Conservation (phyloP, 2,329 filamentous ascomycete species). For the Scedosporium boydii region DNA sequence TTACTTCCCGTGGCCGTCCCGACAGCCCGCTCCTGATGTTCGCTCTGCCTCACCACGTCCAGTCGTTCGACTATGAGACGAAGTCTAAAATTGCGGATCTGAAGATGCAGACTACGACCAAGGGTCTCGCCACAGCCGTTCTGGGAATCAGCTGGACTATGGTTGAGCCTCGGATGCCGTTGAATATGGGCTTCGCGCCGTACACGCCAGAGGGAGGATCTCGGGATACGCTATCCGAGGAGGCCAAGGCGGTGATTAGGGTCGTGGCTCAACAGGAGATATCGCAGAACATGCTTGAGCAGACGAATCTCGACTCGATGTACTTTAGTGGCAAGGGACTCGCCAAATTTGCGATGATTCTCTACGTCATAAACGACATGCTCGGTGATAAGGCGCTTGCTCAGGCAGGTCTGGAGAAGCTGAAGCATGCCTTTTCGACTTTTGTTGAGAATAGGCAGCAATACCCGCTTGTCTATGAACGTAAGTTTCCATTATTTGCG, state of each 20-base stretch:
- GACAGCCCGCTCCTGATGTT: constrained; percentile 66
- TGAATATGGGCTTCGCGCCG: constrained; percentile 66
- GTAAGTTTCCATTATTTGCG: constrained; percentile 24
- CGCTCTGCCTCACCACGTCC: constrained; percentile 75
- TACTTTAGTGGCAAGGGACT: constrained; percentile 86
- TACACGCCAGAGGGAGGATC: constrained; percentile 53
- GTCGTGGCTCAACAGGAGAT: constrained; percentile 63
- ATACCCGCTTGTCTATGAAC: constrained; percentile 56
- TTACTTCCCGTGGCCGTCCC: constrained; percentile 58
- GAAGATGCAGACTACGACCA: constrained; percentile 70
- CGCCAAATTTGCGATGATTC: constrained; percentile 64
- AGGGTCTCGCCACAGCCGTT: constrained; percentile 68
- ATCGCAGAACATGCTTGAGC: constrained; percentile 61
- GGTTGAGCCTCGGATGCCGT: constrained; percentile 62
- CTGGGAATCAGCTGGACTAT: constrained; percentile 68
- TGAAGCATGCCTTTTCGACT: constrained; percentile 57
- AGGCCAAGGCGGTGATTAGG: constrained; percentile 50
- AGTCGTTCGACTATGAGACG: constrained; percentile 57
- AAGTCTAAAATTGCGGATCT: constrained; percentile 43
- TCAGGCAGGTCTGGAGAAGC: constrained; percentile 44
- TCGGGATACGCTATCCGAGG: constrained; percentile 35
- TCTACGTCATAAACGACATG: constrained; percentile 57
- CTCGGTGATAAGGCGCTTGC: constrained; percentile 48
- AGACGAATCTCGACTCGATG: constrained; percentile 74
- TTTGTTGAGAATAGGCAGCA: constrained; percentile 61